Conservation (phyloP, 2,329 filamentous ascomycete species). For the Colletotrichum simmondsii region DNA sequence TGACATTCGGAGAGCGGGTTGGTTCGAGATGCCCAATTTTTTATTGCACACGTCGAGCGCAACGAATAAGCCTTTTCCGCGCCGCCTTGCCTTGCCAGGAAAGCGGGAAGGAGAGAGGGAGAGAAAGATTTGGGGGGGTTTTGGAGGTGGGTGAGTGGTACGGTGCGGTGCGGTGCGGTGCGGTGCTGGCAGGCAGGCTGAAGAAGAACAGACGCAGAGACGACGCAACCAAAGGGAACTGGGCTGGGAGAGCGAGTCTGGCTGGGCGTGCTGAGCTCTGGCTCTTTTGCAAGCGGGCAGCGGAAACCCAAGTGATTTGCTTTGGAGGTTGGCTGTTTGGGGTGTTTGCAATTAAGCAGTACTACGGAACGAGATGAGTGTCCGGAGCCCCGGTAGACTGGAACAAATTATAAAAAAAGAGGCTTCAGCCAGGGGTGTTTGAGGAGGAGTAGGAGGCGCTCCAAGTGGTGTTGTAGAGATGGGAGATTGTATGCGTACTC, state of each 20-base stretch:
- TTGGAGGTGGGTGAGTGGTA: background rate
- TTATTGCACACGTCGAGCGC: constrained; percentile 30
- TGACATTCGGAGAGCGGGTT: constrained; percentile 14
- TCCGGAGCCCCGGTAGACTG: background rate
- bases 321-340: background rate
- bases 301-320: background rate
- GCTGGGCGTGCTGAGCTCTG: constrained; percentile 12
- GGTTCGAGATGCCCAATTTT: constrained; percentile 22
- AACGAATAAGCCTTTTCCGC: constrained; percentile 33
- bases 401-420: background rate
- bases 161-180: constrained; percentile 6
- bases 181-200: background rate
- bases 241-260: background rate
- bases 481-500: background rate
- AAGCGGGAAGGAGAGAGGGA: constrained; percentile 9
- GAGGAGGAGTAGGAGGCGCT: background rate
- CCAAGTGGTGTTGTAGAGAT: constrained; percentile 15
- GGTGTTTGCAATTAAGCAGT: background rate
- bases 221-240: constrained; percentile 1
- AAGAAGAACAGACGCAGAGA: background rate
- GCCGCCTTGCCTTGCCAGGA: constrained; percentile 20
- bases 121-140: constrained; percentile 16
- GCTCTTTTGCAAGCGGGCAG: background rate
- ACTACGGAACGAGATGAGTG: background rate
- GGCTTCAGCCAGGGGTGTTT: constrained; percentile 3